A percentile compares a stretch with the other conserved stretches of the same genome.
Evolutionary conservation across 305 asterid species (phyloP).

Genomic region (Fraxinus velutina): DNA sequence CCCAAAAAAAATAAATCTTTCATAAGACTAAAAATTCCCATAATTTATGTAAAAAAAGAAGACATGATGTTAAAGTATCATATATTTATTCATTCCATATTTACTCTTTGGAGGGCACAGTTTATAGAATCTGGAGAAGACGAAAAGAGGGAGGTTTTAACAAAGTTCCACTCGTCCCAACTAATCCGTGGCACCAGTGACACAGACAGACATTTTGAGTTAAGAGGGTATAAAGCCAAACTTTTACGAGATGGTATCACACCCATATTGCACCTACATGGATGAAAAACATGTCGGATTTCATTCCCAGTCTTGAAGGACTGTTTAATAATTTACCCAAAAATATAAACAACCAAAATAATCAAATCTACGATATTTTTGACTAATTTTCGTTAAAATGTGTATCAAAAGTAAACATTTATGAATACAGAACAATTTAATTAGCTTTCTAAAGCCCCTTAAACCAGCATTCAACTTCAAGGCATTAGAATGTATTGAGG

Average conservation of each 20-base stretch:
- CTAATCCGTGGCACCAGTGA: too few species aligned
- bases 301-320: neutral
- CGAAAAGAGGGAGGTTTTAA: too few species aligned
- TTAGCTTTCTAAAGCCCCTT: neutral
- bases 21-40: too few species aligned
- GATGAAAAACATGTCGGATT: neutral
- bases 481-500: neutral
- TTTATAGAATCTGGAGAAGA: too few species aligned
- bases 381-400: neutral
- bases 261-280: constrained; percentile 84
- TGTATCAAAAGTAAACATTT: neutral
- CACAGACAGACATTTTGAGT: too few species aligned
- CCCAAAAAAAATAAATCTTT: too few species aligned
- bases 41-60: too few species aligned
- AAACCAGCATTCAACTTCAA: neutral
- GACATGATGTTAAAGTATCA: too few species aligned
- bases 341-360: neutral
- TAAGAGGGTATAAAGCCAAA: constrained; percentile 45
- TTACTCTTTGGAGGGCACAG: too few species aligned
- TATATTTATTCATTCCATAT: too few species aligned
- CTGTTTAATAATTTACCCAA: neutral
- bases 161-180: too few species aligned
- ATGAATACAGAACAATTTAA: neutral
- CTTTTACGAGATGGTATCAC: constrained; percentile 86
- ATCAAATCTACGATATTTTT: neutral